A percentile compares a stretch with the other conserved stretches of the same genome.
Conservation (phyloP, 306 rosid species). For the Casuarina cunninghamiana region DNA sequence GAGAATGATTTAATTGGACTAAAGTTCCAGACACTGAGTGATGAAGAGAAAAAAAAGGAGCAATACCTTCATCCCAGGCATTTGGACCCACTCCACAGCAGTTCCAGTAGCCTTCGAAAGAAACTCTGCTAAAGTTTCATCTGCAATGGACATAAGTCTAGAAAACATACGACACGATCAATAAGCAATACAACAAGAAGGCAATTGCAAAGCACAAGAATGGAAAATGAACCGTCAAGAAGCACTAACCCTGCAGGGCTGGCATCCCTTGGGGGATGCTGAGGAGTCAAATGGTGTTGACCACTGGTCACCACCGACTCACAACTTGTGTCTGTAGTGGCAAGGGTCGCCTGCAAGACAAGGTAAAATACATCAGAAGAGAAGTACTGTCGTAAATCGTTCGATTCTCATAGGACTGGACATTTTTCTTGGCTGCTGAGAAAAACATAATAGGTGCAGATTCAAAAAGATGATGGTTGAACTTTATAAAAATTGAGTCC, state of each 20-base stretch:
- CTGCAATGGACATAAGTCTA: slow-evolving; percentile 99
- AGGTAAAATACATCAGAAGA: neutral
- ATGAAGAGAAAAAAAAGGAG: slow-evolving; percentile 15
- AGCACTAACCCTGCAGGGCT: slow-evolving; percentile 96
- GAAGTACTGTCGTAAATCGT: neutral
- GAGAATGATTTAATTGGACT: slow-evolving; percentile 14
- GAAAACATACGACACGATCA: slow-evolving; percentile 35
- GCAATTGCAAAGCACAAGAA: slow-evolving; percentile 8
- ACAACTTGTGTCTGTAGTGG: slow-evolving; percentile 92
- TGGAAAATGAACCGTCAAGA: slow-evolving; percentile 22
- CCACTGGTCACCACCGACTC: slow-evolving; percentile 97
- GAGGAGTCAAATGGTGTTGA: slow-evolving; percentile 87
- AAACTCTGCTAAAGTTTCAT: slow-evolving; percentile 99
- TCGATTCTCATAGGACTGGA: neutral
- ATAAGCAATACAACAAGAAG: slow-evolving; percentile 23
- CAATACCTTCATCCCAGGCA: slow-evolving; percentile 99
- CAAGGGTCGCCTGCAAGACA: slow-evolving; percentile 58
- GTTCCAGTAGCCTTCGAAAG: slow-evolving; percentile 99
- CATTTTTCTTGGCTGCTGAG: neutral
- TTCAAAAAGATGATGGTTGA: neutral
- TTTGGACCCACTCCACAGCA: slow-evolving; percentile 99
- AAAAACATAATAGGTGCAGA: neutral
- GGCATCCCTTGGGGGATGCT: slow-evolving; percentile 99
- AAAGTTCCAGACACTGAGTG: slow-evolving; percentile 5
- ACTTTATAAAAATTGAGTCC: neutral